These are phyloP conservation scores for Leonotis leonurus DNA, from an alignment of 257 asterid genomes.

Conservation along the genomic window DNA sequence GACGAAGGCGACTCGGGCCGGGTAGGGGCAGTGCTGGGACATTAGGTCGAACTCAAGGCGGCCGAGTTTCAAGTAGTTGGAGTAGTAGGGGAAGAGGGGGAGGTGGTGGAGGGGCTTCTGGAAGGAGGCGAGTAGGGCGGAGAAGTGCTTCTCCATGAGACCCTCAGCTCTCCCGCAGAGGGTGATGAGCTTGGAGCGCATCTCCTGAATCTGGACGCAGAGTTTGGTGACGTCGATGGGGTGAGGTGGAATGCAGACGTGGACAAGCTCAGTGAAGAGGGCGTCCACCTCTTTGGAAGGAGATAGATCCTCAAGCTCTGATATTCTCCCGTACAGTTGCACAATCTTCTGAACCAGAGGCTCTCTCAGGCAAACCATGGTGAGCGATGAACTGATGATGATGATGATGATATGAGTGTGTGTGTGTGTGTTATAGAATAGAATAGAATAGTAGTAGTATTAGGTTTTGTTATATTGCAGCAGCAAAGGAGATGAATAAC, in stretches of 20 bases:
- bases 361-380: conserved; percentile 77
- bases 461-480: no score
- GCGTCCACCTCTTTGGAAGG: conserved; percentile 67
- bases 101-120: conserved; percentile 58
- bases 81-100: conserved; percentile 54
- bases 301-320: conserved; percentile 45
- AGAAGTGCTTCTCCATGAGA: conserved; percentile 55
- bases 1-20: conserved; percentile 47
- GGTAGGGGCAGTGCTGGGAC: conserved; percentile 27
- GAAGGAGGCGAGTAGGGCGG: conserved; percentile 40
- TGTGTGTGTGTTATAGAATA: no score
- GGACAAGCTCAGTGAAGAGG: conserved; percentile 62
- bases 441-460: no score
- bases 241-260: conserved; percentile 69
- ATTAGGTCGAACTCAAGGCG: conserved; percentile 59
- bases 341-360: conserved; percentile 52
- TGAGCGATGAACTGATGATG: neutral
- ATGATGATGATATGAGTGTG: no score
- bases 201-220: conserved; percentile 47
- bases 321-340: conserved; percentile 51
- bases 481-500: no score
- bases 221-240: conserved; percentile 72
- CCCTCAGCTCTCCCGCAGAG: conserved; percentile 80
- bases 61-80: conserved; percentile 68
- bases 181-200: conserved; percentile 48